These are phyloP conservation scores for Paramecium octaurelia DNA, from an alignment of 73 alveolate species.

Conservation along the genomic window DNA sequence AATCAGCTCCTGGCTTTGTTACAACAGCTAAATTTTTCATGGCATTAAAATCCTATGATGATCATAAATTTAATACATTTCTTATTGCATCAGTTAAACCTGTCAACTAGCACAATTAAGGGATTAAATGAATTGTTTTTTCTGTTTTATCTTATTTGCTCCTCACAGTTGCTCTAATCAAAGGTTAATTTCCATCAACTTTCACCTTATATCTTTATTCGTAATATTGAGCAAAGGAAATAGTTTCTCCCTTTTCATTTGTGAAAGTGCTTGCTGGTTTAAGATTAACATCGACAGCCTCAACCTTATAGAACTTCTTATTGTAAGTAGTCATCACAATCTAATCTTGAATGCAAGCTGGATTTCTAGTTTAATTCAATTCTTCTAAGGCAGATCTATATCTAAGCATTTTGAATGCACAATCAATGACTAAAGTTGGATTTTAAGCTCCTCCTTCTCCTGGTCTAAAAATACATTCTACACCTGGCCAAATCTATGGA, in stretches of 20 bases:
- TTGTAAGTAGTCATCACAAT: conserved; percentile 63
- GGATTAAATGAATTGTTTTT: background rate
- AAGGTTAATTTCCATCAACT: conserved; percentile 4
- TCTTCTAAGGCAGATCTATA: conserved; percentile 36
- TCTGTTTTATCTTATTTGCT: conserved; percentile 15
- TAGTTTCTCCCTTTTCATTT: conserved; percentile 37
- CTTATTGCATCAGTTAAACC: conserved; percentile 94
- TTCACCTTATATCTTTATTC: conserved; percentile 11
- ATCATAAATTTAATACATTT: conserved; percentile 17
- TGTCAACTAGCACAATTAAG: background rate
- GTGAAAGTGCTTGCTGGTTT: background rate
- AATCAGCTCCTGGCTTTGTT: conserved; percentile 81
- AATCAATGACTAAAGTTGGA: conserved; percentile 20
- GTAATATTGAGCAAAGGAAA: background rate
- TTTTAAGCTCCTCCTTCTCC: conserved; percentile 23
- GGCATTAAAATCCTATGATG: conserved; percentile 71
- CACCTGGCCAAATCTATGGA: conserved; percentile 45
- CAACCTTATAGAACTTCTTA: conserved; percentile 53
- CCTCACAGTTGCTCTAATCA: conserved; percentile 23
- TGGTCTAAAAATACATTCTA: background rate
- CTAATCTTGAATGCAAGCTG: background rate
- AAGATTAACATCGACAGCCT: conserved; percentile 58
- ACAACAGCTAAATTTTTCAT: conserved; percentile 87
- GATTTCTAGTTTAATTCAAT: background rate
- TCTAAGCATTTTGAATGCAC: conserved; percentile 18